Conservation (phyloP, 805 yeast species). For the Lipomyces chichibuensis region DNA sequence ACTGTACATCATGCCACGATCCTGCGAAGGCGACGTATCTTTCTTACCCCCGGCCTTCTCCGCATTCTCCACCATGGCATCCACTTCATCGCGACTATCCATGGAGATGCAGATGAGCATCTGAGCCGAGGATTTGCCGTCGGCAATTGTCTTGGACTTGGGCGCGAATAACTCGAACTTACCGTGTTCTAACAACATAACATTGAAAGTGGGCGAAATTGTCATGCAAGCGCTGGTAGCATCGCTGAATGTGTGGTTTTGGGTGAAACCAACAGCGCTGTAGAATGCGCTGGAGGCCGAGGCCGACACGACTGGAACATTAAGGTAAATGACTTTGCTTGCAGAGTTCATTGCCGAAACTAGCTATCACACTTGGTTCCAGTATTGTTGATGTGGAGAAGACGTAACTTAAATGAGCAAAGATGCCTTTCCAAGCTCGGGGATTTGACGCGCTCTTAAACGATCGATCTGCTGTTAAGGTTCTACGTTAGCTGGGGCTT, state of each 20-base stretch:
- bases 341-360: conserved; percentile 8
- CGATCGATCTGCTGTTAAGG: too few species aligned
- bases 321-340: conserved; percentile 6
- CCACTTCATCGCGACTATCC: conserved; percentile 10
- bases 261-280: conserved; percentile 2
- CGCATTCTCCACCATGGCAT: conserved; percentile 3
- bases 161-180: conserved; percentile 1
- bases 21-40: conserved; percentile 11
- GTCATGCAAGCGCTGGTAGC: not conserved
- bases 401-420: not conserved
- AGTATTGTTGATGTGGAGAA: not conserved
- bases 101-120: conserved; percentile 10
- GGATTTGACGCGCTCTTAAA: too few species aligned
- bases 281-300: conserved; percentile 10
- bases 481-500: too few species aligned
- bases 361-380: not conserved
- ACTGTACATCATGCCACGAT: conserved; percentile 4
- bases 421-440: too few species aligned
- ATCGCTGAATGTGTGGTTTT: conserved; percentile 11
- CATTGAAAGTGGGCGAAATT: conserved; percentile 1
- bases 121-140: conserved; percentile 12
- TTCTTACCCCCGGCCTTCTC: conserved; percentile 4
- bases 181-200: conserved; percentile 6
- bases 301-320: conserved; percentile 9
- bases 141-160: not conserved